Conservation (phyloP, 495 filamentous ascomycete genomes). For the Aspergillus sparsus region DNA sequence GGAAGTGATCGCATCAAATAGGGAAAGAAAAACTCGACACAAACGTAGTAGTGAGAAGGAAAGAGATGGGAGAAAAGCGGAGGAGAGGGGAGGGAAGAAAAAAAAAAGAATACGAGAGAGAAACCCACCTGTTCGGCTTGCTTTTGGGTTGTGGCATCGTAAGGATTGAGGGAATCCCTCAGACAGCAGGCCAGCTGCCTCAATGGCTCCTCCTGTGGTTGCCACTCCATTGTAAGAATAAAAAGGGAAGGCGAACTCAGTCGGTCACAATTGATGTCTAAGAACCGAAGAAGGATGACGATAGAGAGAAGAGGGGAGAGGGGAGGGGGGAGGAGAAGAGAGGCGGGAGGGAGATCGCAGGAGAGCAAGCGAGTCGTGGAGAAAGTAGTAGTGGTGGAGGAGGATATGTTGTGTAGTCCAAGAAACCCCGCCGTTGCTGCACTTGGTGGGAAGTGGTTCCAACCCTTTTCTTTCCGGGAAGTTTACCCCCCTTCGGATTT, state of each 20-base stretch:
- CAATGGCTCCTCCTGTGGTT: constrained; percentile 83
- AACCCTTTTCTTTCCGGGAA: constrained; percentile 14
- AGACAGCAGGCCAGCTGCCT: constrained; percentile 86
- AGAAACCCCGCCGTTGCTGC: constrained; percentile 21
- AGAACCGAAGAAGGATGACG: constrained; percentile 30
- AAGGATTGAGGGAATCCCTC: constrained; percentile 85
- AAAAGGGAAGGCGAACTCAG: constrained; percentile 14
- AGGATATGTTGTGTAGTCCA: constrained; percentile 19
- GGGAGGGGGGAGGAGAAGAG: constrained; percentile 1
- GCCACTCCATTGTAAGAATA: constrained; percentile 75
- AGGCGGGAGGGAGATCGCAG: constrained; percentile 8
- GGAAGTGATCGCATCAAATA: constrained; percentile 12
- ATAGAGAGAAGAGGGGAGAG: background rate
- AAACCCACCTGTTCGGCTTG: constrained; percentile 61
- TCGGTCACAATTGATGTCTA: constrained; percentile 17
- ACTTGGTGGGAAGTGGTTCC: constrained; percentile 21
- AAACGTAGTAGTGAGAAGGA: background rate
- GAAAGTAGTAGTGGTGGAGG: constrained; percentile 15
- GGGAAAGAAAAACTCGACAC: background rate
- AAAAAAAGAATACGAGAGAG: constrained; percentile 21
- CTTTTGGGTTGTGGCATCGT: constrained; percentile 75
- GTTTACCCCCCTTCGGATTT: background rate
- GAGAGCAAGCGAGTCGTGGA: constrained; percentile 11
- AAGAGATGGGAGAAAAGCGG: background rate
- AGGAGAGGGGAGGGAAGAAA: constrained; percentile 2